Evolutionary conservation across 2,329 filamentous ascomycete genomes (phyloP).

Genomic region (Phaeosphaeriaceae sp.): DNA sequence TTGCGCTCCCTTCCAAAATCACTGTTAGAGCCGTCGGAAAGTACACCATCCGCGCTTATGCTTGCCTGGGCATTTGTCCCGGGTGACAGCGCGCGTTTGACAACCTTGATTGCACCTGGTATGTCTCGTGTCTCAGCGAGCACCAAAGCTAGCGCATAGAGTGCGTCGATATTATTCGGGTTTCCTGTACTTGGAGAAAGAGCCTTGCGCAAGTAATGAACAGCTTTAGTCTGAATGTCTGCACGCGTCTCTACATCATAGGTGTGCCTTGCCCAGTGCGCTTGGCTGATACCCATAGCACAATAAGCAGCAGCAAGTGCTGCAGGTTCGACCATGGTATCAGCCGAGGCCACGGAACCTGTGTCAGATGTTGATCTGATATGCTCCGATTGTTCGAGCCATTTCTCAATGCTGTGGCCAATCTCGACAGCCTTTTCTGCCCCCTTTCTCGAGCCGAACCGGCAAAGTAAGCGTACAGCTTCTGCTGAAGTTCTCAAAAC

Average conservation of each 20-base stretch:
- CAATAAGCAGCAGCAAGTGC: constrained; percentile 73
- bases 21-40: constrained; percentile 31
- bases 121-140: constrained; percentile 87
- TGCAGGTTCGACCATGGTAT: constrained; percentile 60
- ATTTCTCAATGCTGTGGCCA: constrained; percentile 73
- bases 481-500: constrained; percentile 80
- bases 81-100: constrained; percentile 75
- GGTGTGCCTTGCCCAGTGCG: constrained; percentile 85
- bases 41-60: constrained; percentile 39
- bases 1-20: constrained; percentile 61
- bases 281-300: constrained; percentile 83
- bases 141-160: constrained; percentile 83
- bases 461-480: constrained; percentile 80
- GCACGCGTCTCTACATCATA: constrained; percentile 74
- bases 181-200: constrained; percentile 70
- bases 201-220: constrained; percentile 75
- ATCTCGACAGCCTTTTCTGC: constrained; percentile 80
- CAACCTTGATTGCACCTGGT: constrained; percentile 77
- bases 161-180: constrained; percentile 72
- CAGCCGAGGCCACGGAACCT: constrained; percentile 40
- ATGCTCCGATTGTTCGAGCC: constrained; percentile 65
- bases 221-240: constrained; percentile 77
- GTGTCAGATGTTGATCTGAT: constrained; percentile 31
- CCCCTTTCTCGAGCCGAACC: constrained; percentile 76
- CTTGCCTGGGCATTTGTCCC: constrained; percentile 46